Evolutionary conservation across 257 asterid genomes (phyloP), one percentile per base, ranked within the genome.

Genomic region (Scutellaria minor): DNA sequence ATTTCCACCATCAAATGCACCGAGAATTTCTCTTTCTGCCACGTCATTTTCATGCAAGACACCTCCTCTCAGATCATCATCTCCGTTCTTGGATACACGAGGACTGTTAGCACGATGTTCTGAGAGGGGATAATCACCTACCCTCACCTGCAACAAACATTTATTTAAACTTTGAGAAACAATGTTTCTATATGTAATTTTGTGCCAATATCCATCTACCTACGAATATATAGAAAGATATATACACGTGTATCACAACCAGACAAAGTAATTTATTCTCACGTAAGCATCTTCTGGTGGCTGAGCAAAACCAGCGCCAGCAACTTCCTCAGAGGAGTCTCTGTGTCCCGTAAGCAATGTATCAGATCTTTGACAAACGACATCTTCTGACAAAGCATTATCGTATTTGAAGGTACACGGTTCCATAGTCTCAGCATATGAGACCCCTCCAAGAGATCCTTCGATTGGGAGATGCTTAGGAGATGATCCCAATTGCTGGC

Each of bases 401-500:
- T 80, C 86, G 76, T 68, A 63, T 52, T 66, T 78, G 27, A 12
- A 20, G 50, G 71, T 52, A 64, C 62, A 70, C 20, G 47, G 64
- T 40, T 77, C 83, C 2, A 27, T 31, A 62, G 71, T 74, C 66
- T 76, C 82, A 78, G 79, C 80, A 72, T 65, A 65, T 27, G 69
- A 72, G 79, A 60, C 75, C 67, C 64, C 64, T 70, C 69, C 80
- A 37, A 39, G 48, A 64, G 73, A 77, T 24, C 79, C 92, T 50
- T 80, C 86, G 35, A 5, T 66, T 5, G 62, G 51, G 22, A 54
- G 40, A 58, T 73, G 75, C 77, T 68, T 77, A 39, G 70, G 78
- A 67, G 82, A 80, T 52, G 83, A 60, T 71, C 76, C 94, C 83
- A 83, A 54, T 76, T 78, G 90, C 79, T 69, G 83, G 80, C 98